Evolutionary conservation across 345 rosid genomes (phyloP).

Genomic region (Excoecaria cochinchinensis): DNA sequence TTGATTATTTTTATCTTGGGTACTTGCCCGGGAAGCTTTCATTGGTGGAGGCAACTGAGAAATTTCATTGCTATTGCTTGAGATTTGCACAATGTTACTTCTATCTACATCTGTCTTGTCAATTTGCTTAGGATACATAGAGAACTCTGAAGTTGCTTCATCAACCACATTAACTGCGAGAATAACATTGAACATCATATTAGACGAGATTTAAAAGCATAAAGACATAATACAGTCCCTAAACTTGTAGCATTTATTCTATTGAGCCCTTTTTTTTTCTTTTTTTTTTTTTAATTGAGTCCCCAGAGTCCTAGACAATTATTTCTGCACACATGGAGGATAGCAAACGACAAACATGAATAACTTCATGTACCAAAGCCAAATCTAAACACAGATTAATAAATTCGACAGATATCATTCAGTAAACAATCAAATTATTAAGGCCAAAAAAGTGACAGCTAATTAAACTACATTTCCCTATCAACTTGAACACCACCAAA

Average conservation of each 20-base stretch:
- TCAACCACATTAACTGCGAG: slow-evolving; percentile 32
- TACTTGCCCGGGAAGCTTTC: slow-evolving; percentile 31
- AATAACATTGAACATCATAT: slow-evolving; percentile 12
- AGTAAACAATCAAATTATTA: neutral
- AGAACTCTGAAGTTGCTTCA: slow-evolving; percentile 51
- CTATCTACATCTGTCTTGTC: slow-evolving; percentile 48
- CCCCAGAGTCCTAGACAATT: too few relatives aligned
- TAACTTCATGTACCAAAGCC: neutral
- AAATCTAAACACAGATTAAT: slow-evolving; percentile 6
- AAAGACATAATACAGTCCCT: too few relatives aligned
- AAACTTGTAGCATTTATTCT: too few relatives aligned
- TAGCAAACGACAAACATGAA: too few relatives aligned
- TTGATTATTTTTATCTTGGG: slow-evolving; percentile 43
- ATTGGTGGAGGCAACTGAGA: slow-evolving; percentile 40
- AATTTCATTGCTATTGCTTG: slow-evolving; percentile 43
- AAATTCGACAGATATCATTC: neutral
- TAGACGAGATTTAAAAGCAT: neutral
- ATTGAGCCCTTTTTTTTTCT: too few relatives aligned
- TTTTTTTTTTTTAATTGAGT: too few relatives aligned
- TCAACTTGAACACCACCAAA: slow-evolving; percentile 2
- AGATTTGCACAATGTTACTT: slow-evolving; percentile 41
- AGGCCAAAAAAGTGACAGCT: neutral
- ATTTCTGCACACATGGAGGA: too few relatives aligned
- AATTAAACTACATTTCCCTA: neutral
- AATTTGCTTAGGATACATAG: slow-evolving; percentile 47